phyloP scores from a whole-genome alignment of 2,329 filamentous ascomycete genomes.

The Aspergillus ibericus region DNA sequence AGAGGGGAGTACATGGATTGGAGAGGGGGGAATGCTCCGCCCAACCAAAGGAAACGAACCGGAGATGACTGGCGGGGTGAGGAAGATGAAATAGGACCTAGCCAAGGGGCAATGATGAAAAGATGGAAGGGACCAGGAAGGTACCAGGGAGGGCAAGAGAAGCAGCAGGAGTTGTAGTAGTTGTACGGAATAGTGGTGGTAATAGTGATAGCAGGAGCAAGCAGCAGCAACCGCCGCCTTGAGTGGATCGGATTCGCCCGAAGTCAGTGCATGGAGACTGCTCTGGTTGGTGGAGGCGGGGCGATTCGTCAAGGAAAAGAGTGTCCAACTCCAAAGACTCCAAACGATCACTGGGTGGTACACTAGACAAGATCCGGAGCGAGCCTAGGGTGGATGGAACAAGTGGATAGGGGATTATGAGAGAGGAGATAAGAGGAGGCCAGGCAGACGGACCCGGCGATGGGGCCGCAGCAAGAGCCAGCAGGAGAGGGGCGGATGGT shows the following conservation, averaged over 20 bases:
- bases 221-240: background rate
- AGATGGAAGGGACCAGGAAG: slow-evolving; percentile 10
- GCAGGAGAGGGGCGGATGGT: background rate
- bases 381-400: slow-evolving; percentile 12
- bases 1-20: slow-evolving; percentile 8
- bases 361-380: slow-evolving; percentile 15
- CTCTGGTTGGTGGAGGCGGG: slow-evolving; percentile 18
- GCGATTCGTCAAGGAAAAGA: slow-evolving; percentile 11
- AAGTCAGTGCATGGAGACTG: slow-evolving; percentile 17
- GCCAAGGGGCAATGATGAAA: background rate
- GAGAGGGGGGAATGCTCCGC: background rate
- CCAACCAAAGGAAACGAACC: slow-evolving; percentile 3
- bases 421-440: slow-evolving; percentile 12
- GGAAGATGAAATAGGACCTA: background rate
- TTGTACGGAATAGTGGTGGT: slow-evolving; percentile 5
- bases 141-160: slow-evolving; percentile 7
- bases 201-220: slow-evolving; percentile 7
- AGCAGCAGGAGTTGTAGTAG: background rate
- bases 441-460: slow-evolving; percentile 16
- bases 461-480: slow-evolving; percentile 6
- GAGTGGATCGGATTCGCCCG: slow-evolving; percentile 25
- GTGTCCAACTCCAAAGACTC: slow-evolving; percentile 9
- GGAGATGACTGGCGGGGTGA: slow-evolving; percentile 7
- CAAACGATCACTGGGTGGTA: slow-evolving; percentile 1
- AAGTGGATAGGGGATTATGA: background rate